Base-by-base conservation (phyloP, 1,284 basidiomycete species). In the Cryptococcus amylolentus region DNA sequence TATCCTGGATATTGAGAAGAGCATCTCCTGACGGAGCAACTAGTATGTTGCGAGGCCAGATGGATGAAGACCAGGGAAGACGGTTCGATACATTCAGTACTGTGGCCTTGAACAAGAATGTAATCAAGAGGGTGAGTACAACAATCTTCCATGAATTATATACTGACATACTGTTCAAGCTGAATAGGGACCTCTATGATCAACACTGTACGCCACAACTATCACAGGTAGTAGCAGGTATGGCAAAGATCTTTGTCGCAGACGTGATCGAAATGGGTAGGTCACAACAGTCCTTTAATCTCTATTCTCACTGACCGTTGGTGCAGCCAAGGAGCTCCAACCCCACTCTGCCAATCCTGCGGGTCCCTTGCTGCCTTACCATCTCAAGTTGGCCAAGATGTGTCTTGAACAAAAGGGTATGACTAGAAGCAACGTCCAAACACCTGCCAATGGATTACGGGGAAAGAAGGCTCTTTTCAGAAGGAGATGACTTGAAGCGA, bases 201-300 rank as follows among this genome's bases (percentile, higher is more conserved):
- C 73, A 76, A 58, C 58, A 64, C 20, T 52, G 69, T 26, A 60
- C 64, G 10, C 61, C 61, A 20, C 68, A 65, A 48, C 52, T 73
- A 13, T 56, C 57, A 1, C 53, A 65, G 49, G 61, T 74, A 4
- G 48, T 76, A 28, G 73, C 66, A 2, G 69, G 70, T 65, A 64
- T 76, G 66, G 69, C 65, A 57, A 76, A 76, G 67, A 64, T 76
- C 47, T 74, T 74, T 53, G 61, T 74, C 4, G 68, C 73, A 7
- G 73, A 76, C 23, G 63, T 74, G 5, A 64, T 74, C n/a, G 73
- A 76, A 53, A 54, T 68, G 2, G 72, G 71, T 71, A 45, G 37
- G 70, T 67, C 4, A 12, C 3, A 3, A 6, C 16, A 20, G 8
- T 23, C 28, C 8, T n/a, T 39, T 23, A 39, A 23, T 20, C n/a